phyloP scores from a whole-genome alignment of 208 protist genomes.

The Strigomonas galati region DNA sequence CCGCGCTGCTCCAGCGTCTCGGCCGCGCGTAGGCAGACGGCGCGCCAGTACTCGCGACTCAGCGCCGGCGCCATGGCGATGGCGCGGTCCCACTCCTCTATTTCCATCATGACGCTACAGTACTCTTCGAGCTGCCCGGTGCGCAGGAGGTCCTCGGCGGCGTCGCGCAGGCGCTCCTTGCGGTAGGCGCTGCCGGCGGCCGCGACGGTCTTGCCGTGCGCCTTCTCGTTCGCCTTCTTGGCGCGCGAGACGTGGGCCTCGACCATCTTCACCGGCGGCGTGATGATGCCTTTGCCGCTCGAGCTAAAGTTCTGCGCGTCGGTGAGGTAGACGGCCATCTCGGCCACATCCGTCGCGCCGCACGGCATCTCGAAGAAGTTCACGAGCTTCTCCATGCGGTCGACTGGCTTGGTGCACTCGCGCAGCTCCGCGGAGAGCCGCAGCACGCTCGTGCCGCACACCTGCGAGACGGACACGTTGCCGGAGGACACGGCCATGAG shows the following conservation, averaged over 20 bases:
- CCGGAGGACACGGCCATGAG: slow-evolving; percentile 42
- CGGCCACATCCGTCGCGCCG: slow-evolving; percentile 59
- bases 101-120: slow-evolving; percentile 80
- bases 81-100: slow-evolving; percentile 87
- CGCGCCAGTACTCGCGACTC: slow-evolving; percentile 85
- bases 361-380: slow-evolving; percentile 81
- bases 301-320: slow-evolving; percentile 37
- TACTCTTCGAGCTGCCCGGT: slow-evolving; percentile 77
- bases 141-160: slow-evolving; percentile 64
- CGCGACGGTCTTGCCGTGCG: slow-evolving; percentile 59
- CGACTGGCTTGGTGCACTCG: slow-evolving; percentile 34
- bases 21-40: slow-evolving; percentile 56
- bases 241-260: slow-evolving; percentile 39
- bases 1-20: slow-evolving; percentile 69
- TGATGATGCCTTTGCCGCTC: slow-evolving; percentile 35
- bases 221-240: slow-evolving; percentile 61
- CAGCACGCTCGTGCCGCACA: slow-evolving; percentile 48
- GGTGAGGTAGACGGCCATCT: slow-evolving; percentile 35
- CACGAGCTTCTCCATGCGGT: slow-evolving; percentile 58
- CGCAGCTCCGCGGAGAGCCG: slow-evolving; percentile 55
- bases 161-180: slow-evolving; percentile 59
- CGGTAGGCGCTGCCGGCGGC: slow-evolving; percentile 50
- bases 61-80: slow-evolving; percentile 84
- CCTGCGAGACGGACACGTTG: slow-evolving; percentile 32
- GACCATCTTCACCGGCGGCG: slow-evolving; percentile 41